These are phyloP conservation scores for Hyaloscypha finlandica DNA, from an alignment of 495 filamentous ascomycete species.

Conservation along the genomic window DNA sequence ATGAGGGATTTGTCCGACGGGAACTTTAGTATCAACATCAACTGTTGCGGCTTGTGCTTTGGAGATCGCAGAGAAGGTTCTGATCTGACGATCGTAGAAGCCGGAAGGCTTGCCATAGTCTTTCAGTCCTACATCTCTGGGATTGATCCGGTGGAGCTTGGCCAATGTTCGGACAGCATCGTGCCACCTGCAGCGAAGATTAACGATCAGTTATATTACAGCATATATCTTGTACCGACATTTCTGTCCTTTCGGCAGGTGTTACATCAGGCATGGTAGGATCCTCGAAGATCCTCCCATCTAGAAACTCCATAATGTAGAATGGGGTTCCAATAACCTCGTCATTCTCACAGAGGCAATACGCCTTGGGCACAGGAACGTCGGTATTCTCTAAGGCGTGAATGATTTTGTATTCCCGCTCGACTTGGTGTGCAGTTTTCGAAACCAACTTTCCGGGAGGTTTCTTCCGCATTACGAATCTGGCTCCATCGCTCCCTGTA, in stretches of 20 bases:
- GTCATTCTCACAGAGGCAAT: conserved; percentile 82
- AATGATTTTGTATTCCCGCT: conserved; percentile 91
- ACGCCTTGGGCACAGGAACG: conserved; percentile 83
- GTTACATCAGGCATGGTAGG: conserved; percentile 73
- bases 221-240: conserved; percentile 46
- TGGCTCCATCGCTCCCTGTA: conserved; percentile 62
- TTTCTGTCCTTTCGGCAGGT: conserved; percentile 64
- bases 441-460: conserved; percentile 89
- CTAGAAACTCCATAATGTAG: conserved; percentile 94
- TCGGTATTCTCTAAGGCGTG: conserved; percentile 75
- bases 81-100: conserved; percentile 87
- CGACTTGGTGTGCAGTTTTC: conserved; percentile 92
- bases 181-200: conserved; percentile 61
- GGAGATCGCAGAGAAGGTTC: conserved; percentile 77
- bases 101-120: conserved; percentile 71
- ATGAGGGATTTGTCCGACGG: conserved; percentile 81
- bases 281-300: conserved; percentile 90
- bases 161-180: conserved; percentile 83
- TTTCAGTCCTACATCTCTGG: conserved; percentile 64
- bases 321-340: conserved; percentile 84
- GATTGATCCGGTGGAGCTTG: conserved; percentile 76
- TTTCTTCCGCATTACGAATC: conserved; percentile 92
- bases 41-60: conserved; percentile 70
- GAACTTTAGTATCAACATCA: conserved; percentile 73
- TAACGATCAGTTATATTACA: background rate